Base-by-base conservation (phyloP, 2,329 filamentous ascomycete genomes). In the Conoideocrella luteorostrata region DNA sequence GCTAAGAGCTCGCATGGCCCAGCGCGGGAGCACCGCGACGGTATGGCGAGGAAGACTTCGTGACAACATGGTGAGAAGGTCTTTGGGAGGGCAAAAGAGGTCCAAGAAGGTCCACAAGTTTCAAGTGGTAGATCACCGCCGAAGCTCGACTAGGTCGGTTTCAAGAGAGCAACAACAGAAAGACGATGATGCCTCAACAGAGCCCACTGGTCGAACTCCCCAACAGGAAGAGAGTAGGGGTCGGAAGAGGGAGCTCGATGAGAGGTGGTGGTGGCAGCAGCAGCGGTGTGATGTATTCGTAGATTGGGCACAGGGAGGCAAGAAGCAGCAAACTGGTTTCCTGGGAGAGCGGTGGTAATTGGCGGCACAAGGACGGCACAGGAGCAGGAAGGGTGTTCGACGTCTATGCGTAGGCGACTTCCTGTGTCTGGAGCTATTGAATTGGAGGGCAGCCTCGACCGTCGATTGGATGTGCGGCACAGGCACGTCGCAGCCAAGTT, bases 1-100 rank as follows among this genome's bases (percentile, higher is more conserved):
- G 60, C 72, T 72, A 59, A 86, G 76, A 53, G 78, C 68, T 55
- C 81, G 74, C 50, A 74, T 59, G 44, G 63, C 60, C 53, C 69
- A 67, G 58, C 71, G 74, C 50, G 69, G 67, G 52, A 67, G 66
- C 54, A 59, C 59, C 44, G 60, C 59, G 41, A 68, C 65, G 44
- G 56, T 74, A 77, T 77, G 48, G 49, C 59, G 57, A 63, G 56
- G 48, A 59, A 45, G 37, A 24, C 36, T 24, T 40, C 30, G 43
- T 21, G 43, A 45, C 32, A 41, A 32, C 43, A 45, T 45, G 23
- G 13, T 12, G 22, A 48, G 55, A 45, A 45, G 43, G 41, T 46
- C 47, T 47, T 45, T 43, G 37, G 22, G 28, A 30, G 38, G 33
- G 29, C 33, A 36, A 44, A 43, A 38, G 39, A 34, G 37, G 42